phyloP scores from a whole-genome alignment of 176 grass and related monocot species.

The Rhynchospora pubera region DNA sequence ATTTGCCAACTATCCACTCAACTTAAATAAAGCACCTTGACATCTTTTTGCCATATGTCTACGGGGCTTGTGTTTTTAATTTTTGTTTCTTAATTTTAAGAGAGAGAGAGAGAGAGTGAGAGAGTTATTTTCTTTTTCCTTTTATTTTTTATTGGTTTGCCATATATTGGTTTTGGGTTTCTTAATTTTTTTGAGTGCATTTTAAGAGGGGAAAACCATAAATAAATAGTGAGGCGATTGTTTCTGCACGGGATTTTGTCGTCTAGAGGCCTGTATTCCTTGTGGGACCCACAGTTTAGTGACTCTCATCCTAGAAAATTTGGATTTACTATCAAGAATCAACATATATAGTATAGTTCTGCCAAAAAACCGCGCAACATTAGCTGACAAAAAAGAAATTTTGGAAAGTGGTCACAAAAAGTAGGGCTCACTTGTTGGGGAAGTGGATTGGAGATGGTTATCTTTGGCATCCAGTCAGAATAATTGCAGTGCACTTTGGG shows the following conservation, averaged over 20 bases:
- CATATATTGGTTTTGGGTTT: slow-evolving; percentile 8
- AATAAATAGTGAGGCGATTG: not conserved
- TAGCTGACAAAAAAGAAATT: slow-evolving; percentile 9
- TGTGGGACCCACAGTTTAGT: not conserved
- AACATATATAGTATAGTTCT: not conserved
- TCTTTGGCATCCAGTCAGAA: slow-evolving; percentile 4
- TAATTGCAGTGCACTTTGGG: slow-evolving; percentile 19
- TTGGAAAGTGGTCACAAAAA: slow-evolving; percentile 10
- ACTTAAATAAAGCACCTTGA: slow-evolving; percentile 34
- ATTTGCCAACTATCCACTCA: slow-evolving; percentile 50
- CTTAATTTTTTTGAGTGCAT: slow-evolving; percentile 6
- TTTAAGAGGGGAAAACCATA: not conserved
- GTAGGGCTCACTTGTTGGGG: not conserved
- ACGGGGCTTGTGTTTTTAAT: slow-evolving; percentile 23
- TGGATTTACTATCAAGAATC: slow-evolving; percentile 3
- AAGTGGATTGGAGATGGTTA: slow-evolving; percentile 12
- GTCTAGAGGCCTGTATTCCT: not conserved
- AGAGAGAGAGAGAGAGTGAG: not conserved
- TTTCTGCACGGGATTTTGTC: slow-evolving; percentile 1
- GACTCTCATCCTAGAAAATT: slow-evolving; percentile 6
- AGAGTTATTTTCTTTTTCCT: not conserved
- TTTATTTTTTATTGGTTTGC: slow-evolving; percentile 20
- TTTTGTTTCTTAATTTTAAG: slow-evolving; percentile 23
- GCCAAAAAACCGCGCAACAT: not conserved
- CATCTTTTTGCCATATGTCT: slow-evolving; percentile 63